Evolutionary conservation across 495 filamentous ascomycete genomes (phyloP), one percentile per base, ranked within the genome.

Genomic region (Daldinia vernicosa): DNA sequence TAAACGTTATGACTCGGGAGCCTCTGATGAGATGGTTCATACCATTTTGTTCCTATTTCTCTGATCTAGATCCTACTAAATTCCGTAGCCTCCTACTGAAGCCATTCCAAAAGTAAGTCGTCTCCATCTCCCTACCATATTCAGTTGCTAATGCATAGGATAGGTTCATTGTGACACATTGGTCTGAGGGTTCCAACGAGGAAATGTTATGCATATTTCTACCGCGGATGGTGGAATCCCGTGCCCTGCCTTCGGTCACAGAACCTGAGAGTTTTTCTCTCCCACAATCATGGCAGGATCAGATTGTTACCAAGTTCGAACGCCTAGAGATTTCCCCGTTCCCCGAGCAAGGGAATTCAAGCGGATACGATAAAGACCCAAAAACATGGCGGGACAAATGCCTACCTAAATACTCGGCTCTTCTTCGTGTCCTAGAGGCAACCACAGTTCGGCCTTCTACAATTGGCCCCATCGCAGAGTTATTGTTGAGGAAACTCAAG

Each of bases 31-130:
- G 76, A 57, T 87, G 88, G 80, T 98, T 98, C 78, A 82, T 98
- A 52, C 84, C 88, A 5, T 98, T 97, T 75, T 98, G 92, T 76
- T 89, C 89, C 14, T 90, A 92, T 33, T 89, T 94, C 68, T 87
- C 90, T 0, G 86, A 92, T 43, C 81, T 94, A 62, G 89, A 91
- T 47, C 74, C 84, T 9, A 91, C 95, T 60, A 85, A 92, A 45
- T 99, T 98, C 76, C 83, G 89, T 47, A 86, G 86, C 57, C 83
- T 97, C 11, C 80, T 96, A 11, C 81, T 93, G 12, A 92, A 92
- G 55, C 88, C 92, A 70, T 92, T 98, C 68, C 90, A 94, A 75
- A 92, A 86, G 89, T 92, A 75, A 71, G 79, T 19, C n/a, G 11
- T n/a, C 27, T 2, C n/a, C 9, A 37, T 2, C 64, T 27, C 19